Percentiles rank a stretch among this genome's conserved stretches.
phyloP scores from a whole-genome alignment of 2,329 filamentous ascomycete genomes.

The Fusarium luffae region DNA sequence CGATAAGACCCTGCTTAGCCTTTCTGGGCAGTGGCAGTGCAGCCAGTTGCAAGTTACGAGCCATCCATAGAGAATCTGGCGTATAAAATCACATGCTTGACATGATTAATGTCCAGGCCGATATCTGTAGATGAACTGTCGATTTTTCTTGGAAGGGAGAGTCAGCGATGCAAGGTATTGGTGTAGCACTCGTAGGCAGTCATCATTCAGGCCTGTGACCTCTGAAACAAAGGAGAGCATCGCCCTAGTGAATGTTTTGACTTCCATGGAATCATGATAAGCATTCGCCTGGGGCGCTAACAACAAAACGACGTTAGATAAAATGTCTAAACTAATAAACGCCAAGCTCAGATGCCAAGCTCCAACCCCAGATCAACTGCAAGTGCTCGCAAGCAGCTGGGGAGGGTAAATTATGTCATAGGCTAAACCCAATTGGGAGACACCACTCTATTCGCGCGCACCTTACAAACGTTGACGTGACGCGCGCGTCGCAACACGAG shows the following conservation, averaged over 20 bases:
- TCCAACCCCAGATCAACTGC: constrained; percentile 23
- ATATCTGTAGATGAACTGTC: not conserved
- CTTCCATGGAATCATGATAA: not conserved
- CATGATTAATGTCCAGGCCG: not conserved
- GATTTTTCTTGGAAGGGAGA: not conserved
- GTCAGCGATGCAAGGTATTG: not conserved
- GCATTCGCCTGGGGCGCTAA: not conserved
- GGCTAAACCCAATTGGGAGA: not conserved
- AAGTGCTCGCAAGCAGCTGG: constrained; percentile 15
- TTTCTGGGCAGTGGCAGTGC: constrained; percentile 31
- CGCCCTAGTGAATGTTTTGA: not conserved
- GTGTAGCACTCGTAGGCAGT: not conserved
- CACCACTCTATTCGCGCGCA: constrained; percentile 3
- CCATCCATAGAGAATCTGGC: not conserved
- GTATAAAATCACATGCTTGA: constrained; percentile 24
- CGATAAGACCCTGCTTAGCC: constrained; percentile 9
- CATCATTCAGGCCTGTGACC: not conserved
- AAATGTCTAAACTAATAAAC: not conserved
- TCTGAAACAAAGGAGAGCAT: not conserved
- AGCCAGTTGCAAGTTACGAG: not conserved
- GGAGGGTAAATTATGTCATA: constrained; percentile 15
- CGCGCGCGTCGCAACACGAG: constrained; percentile 16
- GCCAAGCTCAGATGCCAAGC: constrained; percentile 27
- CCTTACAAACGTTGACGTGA: not conserved
- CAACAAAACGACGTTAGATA: not conserved